A percentile compares a stretch with the other conserved stretches of the same genome.
Conservation (phyloP, 257 asterid genomes). For the Verbena officinalis region DNA sequence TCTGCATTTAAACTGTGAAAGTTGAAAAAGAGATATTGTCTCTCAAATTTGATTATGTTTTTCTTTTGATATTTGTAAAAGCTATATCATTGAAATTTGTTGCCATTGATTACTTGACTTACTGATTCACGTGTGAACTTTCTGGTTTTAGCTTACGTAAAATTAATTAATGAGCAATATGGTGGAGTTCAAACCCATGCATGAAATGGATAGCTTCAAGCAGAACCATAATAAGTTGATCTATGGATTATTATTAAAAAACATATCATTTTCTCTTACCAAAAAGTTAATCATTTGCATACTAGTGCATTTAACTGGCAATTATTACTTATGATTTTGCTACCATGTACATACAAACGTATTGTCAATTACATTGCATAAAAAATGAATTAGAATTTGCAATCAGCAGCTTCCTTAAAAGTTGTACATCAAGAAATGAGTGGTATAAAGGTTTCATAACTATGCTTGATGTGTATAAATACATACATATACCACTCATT, state of each 20-base stretch:
- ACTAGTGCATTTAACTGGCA: neutral
- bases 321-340: neutral
- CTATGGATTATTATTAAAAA: neutral
- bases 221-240: neutral
- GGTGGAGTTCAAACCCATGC: neutral
- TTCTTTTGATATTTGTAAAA: constrained; percentile 1
- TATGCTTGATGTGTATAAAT: neutral
- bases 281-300: neutral
- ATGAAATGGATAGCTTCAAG: neutral
- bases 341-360: neutral
- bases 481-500: neutral
- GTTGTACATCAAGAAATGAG: too few relatives aligned
- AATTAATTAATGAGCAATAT: neutral
- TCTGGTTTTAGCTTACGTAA: too few relatives aligned
- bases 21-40: neutral
- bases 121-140: too few relatives aligned
- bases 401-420: neutral
- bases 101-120: neutral
- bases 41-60: neutral
- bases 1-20: neutral
- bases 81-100: neutral
- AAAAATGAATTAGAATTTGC: neutral
- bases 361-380: neutral
- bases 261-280: neutral
- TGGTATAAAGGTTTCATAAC: too few relatives aligned